phyloP scores from a whole-genome alignment of 306 rosid species.

The Trifolium repens region DNA sequence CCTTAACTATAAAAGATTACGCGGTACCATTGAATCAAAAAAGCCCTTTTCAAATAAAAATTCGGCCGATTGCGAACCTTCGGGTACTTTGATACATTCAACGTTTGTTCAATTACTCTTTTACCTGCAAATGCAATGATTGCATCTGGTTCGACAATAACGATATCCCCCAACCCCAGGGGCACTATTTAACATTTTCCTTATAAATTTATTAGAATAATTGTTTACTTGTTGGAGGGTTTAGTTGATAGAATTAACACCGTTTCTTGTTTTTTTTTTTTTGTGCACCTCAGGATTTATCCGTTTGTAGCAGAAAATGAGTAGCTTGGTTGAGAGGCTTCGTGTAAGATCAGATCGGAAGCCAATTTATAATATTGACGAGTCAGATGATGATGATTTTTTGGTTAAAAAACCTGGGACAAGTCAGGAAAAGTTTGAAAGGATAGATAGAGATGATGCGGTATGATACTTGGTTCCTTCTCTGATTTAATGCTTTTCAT shows the following conservation, averaged over 20 bases:
- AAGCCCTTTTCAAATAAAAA: background rate
- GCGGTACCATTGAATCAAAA: background rate
- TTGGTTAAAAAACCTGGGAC: constrained; percentile 63
- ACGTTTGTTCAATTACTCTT: too few relatives aligned
- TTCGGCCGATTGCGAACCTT: background rate
- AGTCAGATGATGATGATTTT: constrained; percentile 91
- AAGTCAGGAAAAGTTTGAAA: constrained; percentile 68
- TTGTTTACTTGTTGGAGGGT: constrained; percentile 16
- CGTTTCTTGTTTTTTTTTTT: constrained; percentile 23
- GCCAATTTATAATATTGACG: constrained; percentile 85
- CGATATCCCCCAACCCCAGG: too few relatives aligned
- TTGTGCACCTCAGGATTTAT: constrained; percentile 31
- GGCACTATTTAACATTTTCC: too few relatives aligned
- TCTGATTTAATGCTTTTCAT: constrained; percentile 26
- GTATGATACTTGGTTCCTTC: constrained; percentile 55
- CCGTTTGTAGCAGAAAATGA: constrained; percentile 65
- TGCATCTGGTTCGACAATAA: too few relatives aligned
- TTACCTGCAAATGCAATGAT: too few relatives aligned
- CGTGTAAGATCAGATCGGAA: constrained; percentile 94
- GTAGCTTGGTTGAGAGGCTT: constrained; percentile 99
- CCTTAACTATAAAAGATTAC: background rate
- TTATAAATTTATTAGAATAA: background rate
- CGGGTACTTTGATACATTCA: too few relatives aligned
- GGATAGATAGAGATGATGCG: constrained; percentile 77
- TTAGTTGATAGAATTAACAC: constrained; percentile 21